Evolutionary conservation across 2,329 filamentous ascomycete genomes (phyloP), one percentile per base, ranked within the genome.

Genomic region (Scedosporium apiospermum): DNA sequence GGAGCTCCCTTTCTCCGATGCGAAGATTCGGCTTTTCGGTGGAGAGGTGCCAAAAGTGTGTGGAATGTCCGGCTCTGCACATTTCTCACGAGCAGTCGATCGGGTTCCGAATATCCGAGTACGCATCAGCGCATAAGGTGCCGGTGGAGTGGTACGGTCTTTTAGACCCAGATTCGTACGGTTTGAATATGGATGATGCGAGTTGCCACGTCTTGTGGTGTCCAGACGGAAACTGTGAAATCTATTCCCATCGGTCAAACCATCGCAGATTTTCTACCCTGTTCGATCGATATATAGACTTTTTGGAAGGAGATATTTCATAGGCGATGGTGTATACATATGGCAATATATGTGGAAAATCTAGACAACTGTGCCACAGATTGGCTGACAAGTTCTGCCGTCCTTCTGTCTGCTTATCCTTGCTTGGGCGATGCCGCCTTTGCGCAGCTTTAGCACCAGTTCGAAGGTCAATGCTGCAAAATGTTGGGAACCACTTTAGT

Each of bases 111-210:
- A 30, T 61, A 18, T 18, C 59, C 26, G 42, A 30, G 44, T 38
- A n/a, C n/a, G 41, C 42, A 7, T 27, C 26, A 44, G 6, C 4
- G 46, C 26, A 51, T 9, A 30, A 26, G 6, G 44, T 38, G 26
- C 59, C 59, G 4, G 42, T 34, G 14, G 59, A 61, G 26, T 61
- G 59, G 59, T 61, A 61, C 9, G 42, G 59, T 14, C n/a, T 61
- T 27, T 30, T 61, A 26, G 59, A 61, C 14, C 59, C 59, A 16
- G 27, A 46, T 4, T 61, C 59, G 1, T 61, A 61, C 41, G 44
- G 46, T 6, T 27, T 61, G 9, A 51, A 38, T 7, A 51, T 27
- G 44, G 59, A 61, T 23, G 44, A 18, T 30, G 44, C 26, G 16
- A 61, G 59, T 38, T 21, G 44, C 34, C 21, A 61, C 18, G 30